Percentiles rank a stretch among this genome's conserved stretches.
These are phyloP conservation scores for Pythium biforme DNA, from an alignment of 352 stramenopile species.

Conservation along the genomic window DNA sequence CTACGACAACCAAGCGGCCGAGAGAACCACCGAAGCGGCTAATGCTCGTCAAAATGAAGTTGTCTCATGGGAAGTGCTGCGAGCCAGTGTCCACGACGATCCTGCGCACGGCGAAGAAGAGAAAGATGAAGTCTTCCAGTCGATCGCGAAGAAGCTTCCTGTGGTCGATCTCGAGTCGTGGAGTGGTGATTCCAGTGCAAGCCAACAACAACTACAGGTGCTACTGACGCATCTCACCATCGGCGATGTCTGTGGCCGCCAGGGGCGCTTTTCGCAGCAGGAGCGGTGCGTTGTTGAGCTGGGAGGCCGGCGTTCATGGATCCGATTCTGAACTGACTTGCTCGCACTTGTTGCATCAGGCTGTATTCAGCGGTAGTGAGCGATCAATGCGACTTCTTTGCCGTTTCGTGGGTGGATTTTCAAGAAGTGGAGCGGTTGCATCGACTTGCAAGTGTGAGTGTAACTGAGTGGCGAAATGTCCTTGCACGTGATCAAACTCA, in stretches of 20 bases:
- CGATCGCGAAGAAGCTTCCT: constrained; percentile 5
- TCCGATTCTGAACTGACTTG: neutral
- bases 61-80: constrained; percentile 31
- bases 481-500: neutral
- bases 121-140: constrained; percentile 14
- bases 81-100: constrained; percentile 1
- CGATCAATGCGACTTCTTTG: constrained; percentile 29
- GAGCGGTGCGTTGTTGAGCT: constrained; percentile 6
- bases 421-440: constrained; percentile 22
- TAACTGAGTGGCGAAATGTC: neutral
- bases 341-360: constrained; percentile 11
- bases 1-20: constrained; percentile 16
- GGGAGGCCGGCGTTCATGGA: no score
- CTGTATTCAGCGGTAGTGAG: constrained; percentile 27
- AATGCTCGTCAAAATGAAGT: constrained; percentile 2
- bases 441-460: constrained; percentile 14
- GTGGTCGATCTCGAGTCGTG: constrained; percentile 11
- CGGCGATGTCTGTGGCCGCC: constrained; percentile 22
- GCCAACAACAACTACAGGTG: constrained; percentile 8
- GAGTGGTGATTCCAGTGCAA: neutral
- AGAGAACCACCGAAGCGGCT: neutral
- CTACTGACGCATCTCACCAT: constrained; percentile 13
- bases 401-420: constrained; percentile 20
- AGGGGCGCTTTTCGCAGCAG: constrained; percentile 17
- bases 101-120: neutral